Evolutionary conservation across 2,329 filamentous ascomycete species (phyloP).

Genomic region (Pseudofabraea citricarpa): DNA sequence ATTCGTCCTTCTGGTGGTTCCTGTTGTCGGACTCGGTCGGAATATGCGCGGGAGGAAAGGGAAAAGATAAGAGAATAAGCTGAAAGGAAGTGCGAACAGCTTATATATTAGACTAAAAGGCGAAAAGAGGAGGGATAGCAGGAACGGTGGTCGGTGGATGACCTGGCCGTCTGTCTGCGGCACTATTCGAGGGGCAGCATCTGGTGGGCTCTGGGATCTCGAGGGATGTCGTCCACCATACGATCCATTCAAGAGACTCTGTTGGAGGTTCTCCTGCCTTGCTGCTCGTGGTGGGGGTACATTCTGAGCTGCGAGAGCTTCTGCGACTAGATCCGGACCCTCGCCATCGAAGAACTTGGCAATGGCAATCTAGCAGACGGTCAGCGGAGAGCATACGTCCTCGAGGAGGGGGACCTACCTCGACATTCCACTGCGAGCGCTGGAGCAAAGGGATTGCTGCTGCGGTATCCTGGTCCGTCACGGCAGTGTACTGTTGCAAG

Average conservation of each 20-base stretch:
- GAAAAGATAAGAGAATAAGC: conserved; percentile 71
- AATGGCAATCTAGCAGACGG: conserved; percentile 72
- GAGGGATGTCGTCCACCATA: conserved; percentile 30
- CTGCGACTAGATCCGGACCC: conserved; percentile 73
- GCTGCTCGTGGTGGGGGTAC: conserved; percentile 56
- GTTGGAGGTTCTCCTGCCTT: conserved; percentile 70
- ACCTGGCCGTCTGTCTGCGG: conserved; percentile 65
- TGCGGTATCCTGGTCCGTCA: conserved; percentile 76
- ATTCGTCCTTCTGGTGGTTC: conserved; percentile 50
- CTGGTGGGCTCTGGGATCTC: conserved; percentile 35
- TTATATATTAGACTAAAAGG: conserved; percentile 78
- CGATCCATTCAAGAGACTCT: conserved; percentile 41
- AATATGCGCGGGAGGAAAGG: conserved; percentile 71
- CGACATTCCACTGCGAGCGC: conserved; percentile 93
- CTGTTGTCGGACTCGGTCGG: conserved; percentile 49
- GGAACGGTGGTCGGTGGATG: conserved; percentile 65
- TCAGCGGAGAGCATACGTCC: conserved; percentile 15
- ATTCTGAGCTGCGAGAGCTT: conserved; percentile 62
- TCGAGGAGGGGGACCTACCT: conserved; percentile 44
- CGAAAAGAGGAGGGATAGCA: conserved; percentile 73
- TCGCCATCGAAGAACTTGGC: conserved; percentile 98
- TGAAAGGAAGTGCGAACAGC: conserved; percentile 63
- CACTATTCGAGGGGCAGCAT: conserved; percentile 80
- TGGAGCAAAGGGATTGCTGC: conserved; percentile 76
- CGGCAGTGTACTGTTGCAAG: conserved; percentile 80